Conservation (phyloP, 768 basidiomycete species). For the Serendipita sp. region DNA sequence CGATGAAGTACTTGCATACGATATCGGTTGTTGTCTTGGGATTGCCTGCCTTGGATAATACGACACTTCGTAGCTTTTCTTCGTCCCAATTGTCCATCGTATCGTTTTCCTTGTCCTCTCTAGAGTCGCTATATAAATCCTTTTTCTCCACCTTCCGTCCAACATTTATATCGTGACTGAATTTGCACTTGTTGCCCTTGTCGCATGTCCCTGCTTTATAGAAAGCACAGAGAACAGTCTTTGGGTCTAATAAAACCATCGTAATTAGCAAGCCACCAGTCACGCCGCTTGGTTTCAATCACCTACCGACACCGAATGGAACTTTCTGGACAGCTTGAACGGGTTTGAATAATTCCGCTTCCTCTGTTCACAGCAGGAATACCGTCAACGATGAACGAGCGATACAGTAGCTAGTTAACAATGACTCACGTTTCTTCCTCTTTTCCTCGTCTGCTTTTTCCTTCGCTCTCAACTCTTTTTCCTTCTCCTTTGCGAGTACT, state of each 20-base stretch:
- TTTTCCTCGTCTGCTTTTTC: slow-evolving; percentile 69
- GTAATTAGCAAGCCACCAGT: background rate
- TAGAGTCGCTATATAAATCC: slow-evolving; percentile 77
- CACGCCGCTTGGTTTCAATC: background rate
- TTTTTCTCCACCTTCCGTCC: slow-evolving; percentile 89
- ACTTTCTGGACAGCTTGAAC: slow-evolving; percentile 62
- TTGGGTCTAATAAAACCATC: slow-evolving; percentile 48
- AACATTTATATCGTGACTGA: slow-evolving; percentile 83
- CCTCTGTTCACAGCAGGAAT: slow-evolving; percentile 27
- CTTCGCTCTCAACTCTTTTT: slow-evolving; percentile 62
- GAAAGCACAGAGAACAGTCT: slow-evolving; percentile 82
- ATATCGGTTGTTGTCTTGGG: slow-evolving; percentile 90
- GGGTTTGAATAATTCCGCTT: slow-evolving; percentile 67
- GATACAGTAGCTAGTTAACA: slow-evolving; percentile 5
- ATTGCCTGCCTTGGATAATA: slow-evolving; percentile 75
- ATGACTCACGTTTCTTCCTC: slow-evolving; percentile 32
- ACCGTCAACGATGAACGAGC: slow-evolving; percentile 17
- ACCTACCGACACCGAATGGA: slow-evolving; percentile 64
- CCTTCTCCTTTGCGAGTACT: slow-evolving; percentile 67
- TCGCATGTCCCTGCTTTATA: slow-evolving; percentile 88
- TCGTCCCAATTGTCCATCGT: slow-evolving; percentile 99
- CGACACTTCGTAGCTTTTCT: slow-evolving; percentile 78
- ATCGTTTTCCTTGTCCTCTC: slow-evolving; percentile 69
- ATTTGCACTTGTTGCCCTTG: slow-evolving; percentile 91
- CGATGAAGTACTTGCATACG: slow-evolving; percentile 94